phyloP scores from a whole-genome alignment of 2,329 filamentous ascomycete genomes.

The Diaporthe amygdali region DNA sequence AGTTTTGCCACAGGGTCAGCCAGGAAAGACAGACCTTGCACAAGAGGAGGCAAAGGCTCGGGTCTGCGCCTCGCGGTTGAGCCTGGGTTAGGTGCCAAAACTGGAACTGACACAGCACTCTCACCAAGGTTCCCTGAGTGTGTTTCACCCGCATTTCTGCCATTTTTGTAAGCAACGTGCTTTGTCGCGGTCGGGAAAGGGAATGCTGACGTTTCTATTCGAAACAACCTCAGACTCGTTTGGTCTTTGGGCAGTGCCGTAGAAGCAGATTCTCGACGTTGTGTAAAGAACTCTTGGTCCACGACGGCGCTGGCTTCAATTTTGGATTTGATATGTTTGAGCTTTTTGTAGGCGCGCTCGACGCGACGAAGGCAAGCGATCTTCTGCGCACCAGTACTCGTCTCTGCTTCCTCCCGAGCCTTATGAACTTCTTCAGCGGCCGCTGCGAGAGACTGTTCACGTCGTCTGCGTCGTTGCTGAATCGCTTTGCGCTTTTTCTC shows the following conservation, averaged over 20 bases:
- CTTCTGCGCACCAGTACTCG: neutral
- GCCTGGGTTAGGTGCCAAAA: neutral
- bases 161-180: too few species aligned
- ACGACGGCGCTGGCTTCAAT: neutral
- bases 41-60: neutral
- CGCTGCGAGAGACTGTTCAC: neutral
- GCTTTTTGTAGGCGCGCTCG: neutral
- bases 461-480: too few species aligned
- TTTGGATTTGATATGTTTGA: neutral
- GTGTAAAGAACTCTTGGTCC: too few species aligned
- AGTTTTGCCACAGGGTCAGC: neutral
- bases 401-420: neutral
- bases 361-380: neutral
- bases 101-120: rapidly evolving
- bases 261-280: neutral
- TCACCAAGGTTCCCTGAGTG: rapidly evolving
- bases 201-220: neutral
- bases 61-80: too few species aligned
- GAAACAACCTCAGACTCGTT: rapidly evolving
- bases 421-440: neutral
- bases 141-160: rapidly evolving
- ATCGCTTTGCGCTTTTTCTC: neutral
- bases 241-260: too few species aligned
- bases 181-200: neutral
- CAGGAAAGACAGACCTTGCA: rapidly evolving